Percentiles rank a stretch among this genome's conserved stretches.
phyloP scores from a whole-genome alignment of 371 early-diverging fungal genomes.

The Mortierella sp. region DNA sequence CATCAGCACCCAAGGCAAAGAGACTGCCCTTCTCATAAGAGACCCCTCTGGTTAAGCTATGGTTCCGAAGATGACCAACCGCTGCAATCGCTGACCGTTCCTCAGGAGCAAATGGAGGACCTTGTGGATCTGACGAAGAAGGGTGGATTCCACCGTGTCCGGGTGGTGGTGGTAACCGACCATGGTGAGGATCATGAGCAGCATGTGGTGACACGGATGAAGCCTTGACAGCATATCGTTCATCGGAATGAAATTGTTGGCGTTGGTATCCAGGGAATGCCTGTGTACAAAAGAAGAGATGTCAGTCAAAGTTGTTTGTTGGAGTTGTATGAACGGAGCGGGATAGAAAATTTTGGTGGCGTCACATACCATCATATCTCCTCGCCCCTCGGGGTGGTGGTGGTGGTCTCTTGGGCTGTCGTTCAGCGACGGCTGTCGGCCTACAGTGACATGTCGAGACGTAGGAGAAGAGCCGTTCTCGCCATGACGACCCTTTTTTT shows the following conservation, averaged over 20 bases:
- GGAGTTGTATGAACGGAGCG: not conserved
- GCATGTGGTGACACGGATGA: not conserved
- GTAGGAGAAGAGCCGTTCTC: slow-evolving; percentile 15
- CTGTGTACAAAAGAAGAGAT: not conserved
- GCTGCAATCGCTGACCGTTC: not conserved
- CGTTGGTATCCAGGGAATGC: not conserved
- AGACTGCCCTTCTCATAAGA: slow-evolving; percentile 10
- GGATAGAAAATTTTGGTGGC: not conserved
- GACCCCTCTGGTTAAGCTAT: not conserved
- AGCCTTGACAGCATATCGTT: not conserved
- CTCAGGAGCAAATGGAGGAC: not conserved
- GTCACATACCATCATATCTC: slow-evolving; percentile 9
- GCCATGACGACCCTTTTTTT: not conserved
- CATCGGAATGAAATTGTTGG: not conserved
- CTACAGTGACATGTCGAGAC: not conserved
- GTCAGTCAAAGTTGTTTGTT: not conserved
- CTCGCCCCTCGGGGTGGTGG: slow-evolving; percentile 12
- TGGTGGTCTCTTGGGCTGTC: slow-evolving; percentile 18
- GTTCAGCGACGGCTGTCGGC: not conserved
- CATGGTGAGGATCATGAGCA: not conserved
- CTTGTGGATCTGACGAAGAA: not conserved
- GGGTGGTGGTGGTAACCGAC: not conserved
- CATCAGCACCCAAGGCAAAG: not conserved
- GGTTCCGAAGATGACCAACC: slow-evolving; percentile 4
- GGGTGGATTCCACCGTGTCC: not conserved